A percentile compares a stretch with the other conserved stretches of the same genome.
Evolutionary conservation across 1,139 yeast species (phyloP).

Genomic region (Debaryomyces psychrophilus): DNA sequence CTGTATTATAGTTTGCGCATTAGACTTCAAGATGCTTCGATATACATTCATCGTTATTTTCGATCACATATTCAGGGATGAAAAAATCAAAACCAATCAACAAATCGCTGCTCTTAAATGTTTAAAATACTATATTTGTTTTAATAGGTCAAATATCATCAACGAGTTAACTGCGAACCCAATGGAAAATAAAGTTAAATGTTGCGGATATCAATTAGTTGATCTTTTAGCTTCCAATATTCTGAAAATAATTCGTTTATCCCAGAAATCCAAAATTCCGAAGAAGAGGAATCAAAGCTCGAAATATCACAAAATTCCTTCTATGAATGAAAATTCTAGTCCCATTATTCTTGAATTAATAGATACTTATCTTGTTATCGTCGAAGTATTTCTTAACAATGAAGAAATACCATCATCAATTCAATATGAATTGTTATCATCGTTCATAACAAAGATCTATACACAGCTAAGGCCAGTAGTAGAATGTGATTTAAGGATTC

Average conservation of each 20-base stretch:
- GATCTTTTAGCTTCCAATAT: constrained; percentile 4
- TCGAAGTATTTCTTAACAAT: constrained; percentile 13
- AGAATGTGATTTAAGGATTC: constrained; percentile 9
- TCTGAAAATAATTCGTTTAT: constrained; percentile 4
- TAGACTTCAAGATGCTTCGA: constrained; percentile 10
- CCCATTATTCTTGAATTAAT: constrained; percentile 15
- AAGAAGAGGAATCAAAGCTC: not conserved
- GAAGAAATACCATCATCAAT: constrained; percentile 14
- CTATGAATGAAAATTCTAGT: not conserved
- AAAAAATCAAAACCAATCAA: not conserved
- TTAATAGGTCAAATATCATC: constrained; percentile 16
- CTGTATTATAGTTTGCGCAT: constrained; percentile 10
- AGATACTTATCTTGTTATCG: constrained; percentile 16
- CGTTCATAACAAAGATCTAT: constrained; percentile 12
- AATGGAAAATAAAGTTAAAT: constrained; percentile 13
- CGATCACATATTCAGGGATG: constrained; percentile 6
- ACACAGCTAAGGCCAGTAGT: constrained; percentile 9
- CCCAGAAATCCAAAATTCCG: constrained; percentile 4
- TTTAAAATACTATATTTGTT: constrained; percentile 21
- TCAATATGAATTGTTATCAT: constrained; percentile 16
- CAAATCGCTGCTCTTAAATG: constrained; percentile 8
- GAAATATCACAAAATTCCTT: not conserved
- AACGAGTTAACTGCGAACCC: constrained; percentile 14
- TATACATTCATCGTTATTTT: constrained; percentile 11
- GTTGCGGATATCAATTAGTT: constrained; percentile 13